A percentile compares a stretch with the other conserved stretches of the same genome.
phyloP scores from a whole-genome alignment of 148 eudicot genomes.

The Rhododendron henanense region DNA sequence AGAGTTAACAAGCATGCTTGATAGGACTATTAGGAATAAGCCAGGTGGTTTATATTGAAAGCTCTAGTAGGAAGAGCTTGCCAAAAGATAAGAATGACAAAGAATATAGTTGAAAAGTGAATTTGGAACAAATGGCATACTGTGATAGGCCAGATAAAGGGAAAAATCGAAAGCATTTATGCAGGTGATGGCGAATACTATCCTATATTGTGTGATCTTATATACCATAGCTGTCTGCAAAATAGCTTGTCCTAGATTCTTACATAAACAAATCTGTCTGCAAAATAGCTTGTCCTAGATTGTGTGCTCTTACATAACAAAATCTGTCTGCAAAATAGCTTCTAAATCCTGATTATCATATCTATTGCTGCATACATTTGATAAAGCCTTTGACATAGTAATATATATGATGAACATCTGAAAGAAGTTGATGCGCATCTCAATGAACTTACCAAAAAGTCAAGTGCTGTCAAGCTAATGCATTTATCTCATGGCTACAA shows the following conservation, averaged over 20 bases:
- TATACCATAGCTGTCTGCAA: not conserved
- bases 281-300: not conserved
- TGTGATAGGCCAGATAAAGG: not conserved
- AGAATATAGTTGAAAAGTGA: not conserved
- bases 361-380: not conserved
- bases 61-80: not conserved
- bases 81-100: not conserved
- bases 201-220: not conserved
- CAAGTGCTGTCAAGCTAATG: not conserved
- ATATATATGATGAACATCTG: not conserved
- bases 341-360: conserved; percentile 4
- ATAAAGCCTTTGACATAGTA: not conserved
- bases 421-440: not conserved
- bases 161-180: not conserved
- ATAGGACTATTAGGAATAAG: not conserved
- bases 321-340: not conserved
- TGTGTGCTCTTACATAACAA: not conserved
- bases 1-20: not conserved
- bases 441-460: not conserved
- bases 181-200: not conserved
- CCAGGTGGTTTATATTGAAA: not conserved
- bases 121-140: not conserved
- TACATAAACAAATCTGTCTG: not conserved
- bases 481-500: not conserved
- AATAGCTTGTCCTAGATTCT: not conserved